A percentile compares a stretch with the other conserved stretches of the same genome.
phyloP scores from a whole-genome alignment of 169 alveolate genomes.

The Toxoplasma gondii region DNA sequence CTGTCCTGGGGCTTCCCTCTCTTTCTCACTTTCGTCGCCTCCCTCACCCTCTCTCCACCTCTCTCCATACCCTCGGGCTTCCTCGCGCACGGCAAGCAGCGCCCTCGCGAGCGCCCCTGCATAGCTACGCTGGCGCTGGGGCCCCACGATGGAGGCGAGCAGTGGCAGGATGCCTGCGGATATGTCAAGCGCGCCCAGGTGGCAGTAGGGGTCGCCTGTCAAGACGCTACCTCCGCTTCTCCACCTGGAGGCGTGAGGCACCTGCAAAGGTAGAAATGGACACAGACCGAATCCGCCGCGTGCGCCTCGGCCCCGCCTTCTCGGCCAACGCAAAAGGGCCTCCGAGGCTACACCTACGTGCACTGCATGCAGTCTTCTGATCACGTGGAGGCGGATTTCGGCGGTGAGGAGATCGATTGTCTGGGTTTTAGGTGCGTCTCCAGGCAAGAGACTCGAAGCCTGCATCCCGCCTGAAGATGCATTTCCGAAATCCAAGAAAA shows the following conservation, averaged over 20 bases:
- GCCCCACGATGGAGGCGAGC: background rate
- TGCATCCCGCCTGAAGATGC: background rate
- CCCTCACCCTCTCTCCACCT: background rate
- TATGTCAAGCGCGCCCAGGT: background rate
- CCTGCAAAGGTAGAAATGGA: background rate
- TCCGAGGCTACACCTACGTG: conserved; percentile 15
- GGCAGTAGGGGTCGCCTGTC: background rate
- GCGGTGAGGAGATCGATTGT: background rate
- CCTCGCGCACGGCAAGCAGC: background rate
- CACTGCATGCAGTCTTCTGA: conserved; percentile 11
- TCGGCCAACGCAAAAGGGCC: background rate
- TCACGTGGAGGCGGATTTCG: background rate
- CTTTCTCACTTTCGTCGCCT: background rate
- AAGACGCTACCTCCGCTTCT: background rate
- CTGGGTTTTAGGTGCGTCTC: background rate
- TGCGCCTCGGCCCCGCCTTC: background rate
- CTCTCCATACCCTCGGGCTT: background rate
- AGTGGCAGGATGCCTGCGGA: background rate
- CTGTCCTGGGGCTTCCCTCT: no score
- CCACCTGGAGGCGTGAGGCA: background rate
- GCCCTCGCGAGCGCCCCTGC: background rate
- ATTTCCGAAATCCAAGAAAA: background rate
- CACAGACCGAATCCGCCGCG: no score
- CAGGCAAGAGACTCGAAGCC: background rate
- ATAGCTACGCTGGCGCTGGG: background rate